Evolutionary conservation across 495 filamentous ascomycete genomes (phyloP).

Genomic region (Aspergillus mulundensis): DNA sequence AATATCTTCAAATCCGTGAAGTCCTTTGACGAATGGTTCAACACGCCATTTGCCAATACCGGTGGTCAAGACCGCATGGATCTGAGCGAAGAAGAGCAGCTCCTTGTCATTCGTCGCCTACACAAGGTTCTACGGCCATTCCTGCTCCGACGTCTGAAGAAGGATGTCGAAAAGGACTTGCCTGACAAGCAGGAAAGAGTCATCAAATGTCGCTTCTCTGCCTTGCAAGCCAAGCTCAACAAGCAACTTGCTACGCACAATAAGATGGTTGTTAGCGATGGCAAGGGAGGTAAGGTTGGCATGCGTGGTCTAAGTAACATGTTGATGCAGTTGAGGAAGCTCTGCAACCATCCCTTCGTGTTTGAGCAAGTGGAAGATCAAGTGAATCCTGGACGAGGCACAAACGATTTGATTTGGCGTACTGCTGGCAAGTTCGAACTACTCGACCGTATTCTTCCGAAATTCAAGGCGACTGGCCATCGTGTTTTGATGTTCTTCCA

Average conservation of each 20-base stretch:
- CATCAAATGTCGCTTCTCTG: slow-evolving; percentile 97
- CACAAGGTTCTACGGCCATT: slow-evolving; percentile 98
- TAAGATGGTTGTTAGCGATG: slow-evolving; percentile 88
- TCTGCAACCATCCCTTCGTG: slow-evolving; percentile 98
- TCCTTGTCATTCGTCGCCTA: slow-evolving; percentile 95
- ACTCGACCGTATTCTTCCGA: slow-evolving; percentile 85
- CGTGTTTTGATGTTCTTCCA: slow-evolving; percentile 99
- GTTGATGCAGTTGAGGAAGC: slow-evolving; percentile 98
- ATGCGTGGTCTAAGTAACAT: slow-evolving; percentile 97
- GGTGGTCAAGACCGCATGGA: slow-evolving; percentile 98
- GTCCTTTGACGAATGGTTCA: slow-evolving; percentile 99
- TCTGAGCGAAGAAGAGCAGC: slow-evolving; percentile 96
- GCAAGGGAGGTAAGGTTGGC: slow-evolving; percentile 91
- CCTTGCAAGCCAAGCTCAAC: slow-evolving; percentile 88
- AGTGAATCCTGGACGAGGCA: slow-evolving; percentile 83
- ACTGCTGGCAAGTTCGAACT: slow-evolving; percentile 97
- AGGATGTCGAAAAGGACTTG: slow-evolving; percentile 97
- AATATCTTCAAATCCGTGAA: slow-evolving; percentile 99
- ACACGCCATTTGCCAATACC: slow-evolving; percentile 97
- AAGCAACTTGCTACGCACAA: slow-evolving; percentile 95
- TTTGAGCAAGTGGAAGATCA: slow-evolving; percentile 97
- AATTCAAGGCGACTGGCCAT: slow-evolving; percentile 84
- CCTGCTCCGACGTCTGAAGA: slow-evolving; percentile 96
- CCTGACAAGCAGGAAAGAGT: slow-evolving; percentile 98
- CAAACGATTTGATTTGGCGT: slow-evolving; percentile 92